Percentiles rank a stretch among this genome's conserved stretches.
Conservation (phyloP, 2,329 filamentous ascomycete genomes). For the Aspergillus carbonarius region DNA sequence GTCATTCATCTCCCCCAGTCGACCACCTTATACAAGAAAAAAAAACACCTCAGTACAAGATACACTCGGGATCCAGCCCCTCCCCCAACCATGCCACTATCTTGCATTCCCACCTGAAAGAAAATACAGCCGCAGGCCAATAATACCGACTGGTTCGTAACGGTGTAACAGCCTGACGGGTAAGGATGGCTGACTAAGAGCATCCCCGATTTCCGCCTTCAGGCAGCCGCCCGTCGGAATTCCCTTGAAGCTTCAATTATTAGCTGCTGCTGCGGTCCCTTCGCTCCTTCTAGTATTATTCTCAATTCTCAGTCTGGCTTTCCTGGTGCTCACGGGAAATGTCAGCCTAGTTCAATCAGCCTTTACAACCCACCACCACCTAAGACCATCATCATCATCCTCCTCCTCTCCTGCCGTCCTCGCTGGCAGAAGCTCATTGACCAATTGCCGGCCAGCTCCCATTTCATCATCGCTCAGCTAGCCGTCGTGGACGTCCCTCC, state of each 20-base stretch:
- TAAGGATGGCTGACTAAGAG: not conserved
- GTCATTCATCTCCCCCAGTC: not conserved
- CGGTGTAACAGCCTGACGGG: no score
- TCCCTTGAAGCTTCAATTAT: not conserved
- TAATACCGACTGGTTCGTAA: not conserved
- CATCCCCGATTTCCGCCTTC: not conserved
- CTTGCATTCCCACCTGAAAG: no score
- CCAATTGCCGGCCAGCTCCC: not conserved
- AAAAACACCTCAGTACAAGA: no score
- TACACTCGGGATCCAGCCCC: no score
- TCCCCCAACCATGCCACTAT: no score
- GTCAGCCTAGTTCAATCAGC: not conserved
- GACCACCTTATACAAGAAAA: no score
- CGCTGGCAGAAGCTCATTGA: not conserved
- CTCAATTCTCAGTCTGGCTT: not conserved
- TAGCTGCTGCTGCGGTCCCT: not conserved
- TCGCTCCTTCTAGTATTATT: not conserved
- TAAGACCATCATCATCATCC: not conserved
- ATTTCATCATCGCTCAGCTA: slow-evolving; percentile 3
- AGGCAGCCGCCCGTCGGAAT: not conserved
- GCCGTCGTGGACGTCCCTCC: slow-evolving; percentile 1
- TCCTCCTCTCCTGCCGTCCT: not conserved
- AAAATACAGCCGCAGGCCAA: no score
- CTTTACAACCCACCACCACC: not conserved
- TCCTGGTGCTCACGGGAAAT: not conserved